phyloP scores from a whole-genome alignment of 768 basidiomycete genomes.

The Pisolithus microcarpus region DNA sequence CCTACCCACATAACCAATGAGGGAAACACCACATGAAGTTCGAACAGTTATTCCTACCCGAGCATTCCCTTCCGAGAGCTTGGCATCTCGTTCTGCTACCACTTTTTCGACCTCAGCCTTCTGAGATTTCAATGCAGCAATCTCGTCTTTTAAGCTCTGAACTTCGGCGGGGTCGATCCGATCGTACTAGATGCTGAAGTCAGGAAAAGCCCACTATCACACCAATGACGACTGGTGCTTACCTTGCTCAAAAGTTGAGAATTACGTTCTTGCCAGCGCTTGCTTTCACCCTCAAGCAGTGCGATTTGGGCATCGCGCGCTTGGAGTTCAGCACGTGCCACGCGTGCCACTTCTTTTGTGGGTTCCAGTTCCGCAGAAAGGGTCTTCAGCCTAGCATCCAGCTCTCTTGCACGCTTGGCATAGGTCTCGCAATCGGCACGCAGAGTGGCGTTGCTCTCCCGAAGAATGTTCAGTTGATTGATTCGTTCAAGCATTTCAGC shows the following conservation, averaged over 20 bases:
- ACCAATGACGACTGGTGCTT: neutral
- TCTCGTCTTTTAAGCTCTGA: slow-evolving; percentile 70
- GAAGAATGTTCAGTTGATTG: slow-evolving; percentile 76
- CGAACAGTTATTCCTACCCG: slow-evolving; percentile 22
- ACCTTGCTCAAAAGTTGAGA: slow-evolving; percentile 77
- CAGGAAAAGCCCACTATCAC: neutral
- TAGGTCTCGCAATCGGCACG: slow-evolving; percentile 71
- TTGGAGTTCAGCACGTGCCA: slow-evolving; percentile 67
- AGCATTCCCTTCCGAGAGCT: slow-evolving; percentile 20
- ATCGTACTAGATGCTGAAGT: slow-evolving; percentile 52
- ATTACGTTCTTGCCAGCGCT: slow-evolving; percentile 81
- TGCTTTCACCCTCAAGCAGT: slow-evolving; percentile 69
- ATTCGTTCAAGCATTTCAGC: slow-evolving; percentile 80
- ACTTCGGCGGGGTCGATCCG: slow-evolving; percentile 84
- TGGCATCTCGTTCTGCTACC: slow-evolving; percentile 25
- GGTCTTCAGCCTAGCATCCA: slow-evolving; percentile 56
- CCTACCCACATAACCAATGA: slow-evolving; percentile 20
- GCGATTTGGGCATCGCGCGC: slow-evolving; percentile 58
- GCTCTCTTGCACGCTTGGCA: slow-evolving; percentile 56
- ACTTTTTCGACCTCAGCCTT: slow-evolving; percentile 30
- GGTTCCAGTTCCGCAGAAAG: slow-evolving; percentile 65
- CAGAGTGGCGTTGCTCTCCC: slow-evolving; percentile 84
- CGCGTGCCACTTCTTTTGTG: slow-evolving; percentile 59
- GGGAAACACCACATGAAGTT: neutral
- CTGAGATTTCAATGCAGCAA: slow-evolving; percentile 44